phyloP scores from a whole-genome alignment of 2,329 filamentous ascomycete genomes.

The Rhinocladiella mackenziei region DNA sequence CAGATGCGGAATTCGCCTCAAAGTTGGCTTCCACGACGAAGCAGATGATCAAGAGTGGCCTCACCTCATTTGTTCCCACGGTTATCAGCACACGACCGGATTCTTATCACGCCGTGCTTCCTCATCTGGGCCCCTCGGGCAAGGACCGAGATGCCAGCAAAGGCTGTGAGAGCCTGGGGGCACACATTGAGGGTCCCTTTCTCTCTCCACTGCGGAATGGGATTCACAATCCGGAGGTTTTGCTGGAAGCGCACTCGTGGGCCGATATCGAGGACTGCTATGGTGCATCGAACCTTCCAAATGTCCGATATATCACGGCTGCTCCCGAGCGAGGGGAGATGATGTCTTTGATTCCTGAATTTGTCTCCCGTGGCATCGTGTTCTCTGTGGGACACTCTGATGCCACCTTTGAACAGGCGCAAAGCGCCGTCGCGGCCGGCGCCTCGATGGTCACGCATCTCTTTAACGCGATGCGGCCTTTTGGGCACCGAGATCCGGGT shows the following conservation, averaged over 20 bases:
- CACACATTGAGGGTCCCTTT: conserved; percentile 89
- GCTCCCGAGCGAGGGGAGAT: conserved; percentile 77
- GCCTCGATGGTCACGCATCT: conserved; percentile 88
- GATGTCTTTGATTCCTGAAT: conserved; percentile 62
- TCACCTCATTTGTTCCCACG: conserved; percentile 84
- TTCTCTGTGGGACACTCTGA: conserved; percentile 84
- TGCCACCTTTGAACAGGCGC: conserved; percentile 78
- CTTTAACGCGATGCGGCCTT: conserved; percentile 89
- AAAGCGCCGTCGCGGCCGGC: conserved; percentile 65
- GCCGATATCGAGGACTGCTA: conserved; percentile 55
- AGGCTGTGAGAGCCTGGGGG: conserved; percentile 82
- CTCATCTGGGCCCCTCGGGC: conserved; percentile 71
- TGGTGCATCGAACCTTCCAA: conserved; percentile 62
- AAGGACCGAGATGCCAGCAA: conserved; percentile 54
- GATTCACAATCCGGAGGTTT: conserved; percentile 71
- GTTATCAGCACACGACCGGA: conserved; percentile 75
- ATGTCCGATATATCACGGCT: conserved; percentile 76
- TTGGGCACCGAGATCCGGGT: conserved; percentile 86
- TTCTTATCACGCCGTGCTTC: conserved; percentile 71
- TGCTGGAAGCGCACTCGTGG: conserved; percentile 59
- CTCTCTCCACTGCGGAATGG: conserved; percentile 79
- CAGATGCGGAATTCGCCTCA: conserved; percentile 66
- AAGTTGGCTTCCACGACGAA: conserved; percentile 68
- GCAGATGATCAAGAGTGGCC: conserved; percentile 69
- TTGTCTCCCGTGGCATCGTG: conserved; percentile 63